A percentile compares a stretch with the other conserved stretches of the same genome.
Evolutionary conservation across 768 basidiomycete genomes (phyloP).

Genomic region (Thelephora aurantiotincta): DNA sequence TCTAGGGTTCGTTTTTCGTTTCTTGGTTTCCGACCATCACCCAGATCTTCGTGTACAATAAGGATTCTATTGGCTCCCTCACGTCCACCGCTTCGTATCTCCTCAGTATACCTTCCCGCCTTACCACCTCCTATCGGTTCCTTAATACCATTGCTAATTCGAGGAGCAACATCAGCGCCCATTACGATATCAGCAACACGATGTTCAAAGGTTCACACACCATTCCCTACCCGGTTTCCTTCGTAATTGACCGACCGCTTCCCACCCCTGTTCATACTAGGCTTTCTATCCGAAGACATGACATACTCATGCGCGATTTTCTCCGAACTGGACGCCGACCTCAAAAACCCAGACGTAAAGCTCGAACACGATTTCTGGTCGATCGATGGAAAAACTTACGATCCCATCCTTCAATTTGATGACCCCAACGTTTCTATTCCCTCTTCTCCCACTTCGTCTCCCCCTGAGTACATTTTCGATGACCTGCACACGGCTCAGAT

Average conservation of each 20-base stretch:
- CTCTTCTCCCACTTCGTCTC: background rate
- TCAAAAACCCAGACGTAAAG: conserved; percentile 17
- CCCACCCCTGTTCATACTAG: conserved; percentile 8
- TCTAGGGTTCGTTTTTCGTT: background rate
- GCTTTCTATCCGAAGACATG: conserved; percentile 57
- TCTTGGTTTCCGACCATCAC: background rate
- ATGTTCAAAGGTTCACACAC: conserved; percentile 45
- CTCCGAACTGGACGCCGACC: conserved; percentile 45
- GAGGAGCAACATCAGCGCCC: conserved; percentile 55
- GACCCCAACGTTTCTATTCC: background rate
- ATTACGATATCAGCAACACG: conserved; percentile 68
- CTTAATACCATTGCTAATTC: conserved; percentile 53
- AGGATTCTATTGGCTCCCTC: conserved; percentile 32
- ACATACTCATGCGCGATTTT: conserved; percentile 68
- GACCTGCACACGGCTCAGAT: conserved; percentile 18
- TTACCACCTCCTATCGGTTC: conserved; percentile 41
- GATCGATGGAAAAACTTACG: conserved; percentile 22
- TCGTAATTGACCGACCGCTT: conserved; percentile 7
- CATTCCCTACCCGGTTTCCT: conserved; percentile 2
- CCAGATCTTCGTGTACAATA: conserved; percentile 53
- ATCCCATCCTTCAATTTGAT: conserved; percentile 9
- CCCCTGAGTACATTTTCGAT: background rate
- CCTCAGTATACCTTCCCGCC: conserved; percentile 36
- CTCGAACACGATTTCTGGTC: conserved; percentile 14
- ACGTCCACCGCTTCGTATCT: conserved; percentile 36